These are phyloP conservation scores for Vigna radiata DNA, from an alignment of 306 rosid species.

Conservation along the genomic window DNA sequence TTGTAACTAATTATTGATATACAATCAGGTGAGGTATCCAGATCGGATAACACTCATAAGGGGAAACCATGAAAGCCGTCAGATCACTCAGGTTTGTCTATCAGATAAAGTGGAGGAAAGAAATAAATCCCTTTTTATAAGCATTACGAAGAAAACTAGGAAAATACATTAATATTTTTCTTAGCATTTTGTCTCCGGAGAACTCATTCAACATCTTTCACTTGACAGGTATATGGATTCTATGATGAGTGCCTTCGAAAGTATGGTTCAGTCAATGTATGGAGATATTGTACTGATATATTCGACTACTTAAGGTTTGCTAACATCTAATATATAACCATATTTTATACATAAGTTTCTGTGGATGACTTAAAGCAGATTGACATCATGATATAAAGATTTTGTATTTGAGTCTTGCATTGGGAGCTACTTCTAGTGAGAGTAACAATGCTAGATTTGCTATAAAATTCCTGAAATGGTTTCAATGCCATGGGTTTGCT, in stretches of 20 bases:
- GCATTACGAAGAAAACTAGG: not conserved
- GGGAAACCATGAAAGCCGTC: conserved; percentile 99
- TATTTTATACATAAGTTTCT: conserved; percentile 11
- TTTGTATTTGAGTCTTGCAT: conserved; percentile 25
- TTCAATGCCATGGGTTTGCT: conserved; percentile 7
- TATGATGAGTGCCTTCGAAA: conserved; percentile 99
- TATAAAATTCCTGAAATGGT: conserved; percentile 6
- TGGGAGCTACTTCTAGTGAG: not conserved
- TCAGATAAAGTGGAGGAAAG: conserved; percentile 28
- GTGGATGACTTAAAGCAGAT: conserved; percentile 19
- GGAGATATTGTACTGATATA: conserved; percentile 99
- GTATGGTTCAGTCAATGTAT: conserved; percentile 97
- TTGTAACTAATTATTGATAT: conserved; percentile 42
- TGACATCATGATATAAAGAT: conserved; percentile 22
- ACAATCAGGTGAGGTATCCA: conserved; percentile 93
- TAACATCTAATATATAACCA: conserved; percentile 35
- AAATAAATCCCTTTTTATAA: not conserved
- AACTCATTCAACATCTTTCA: conserved; percentile 51
- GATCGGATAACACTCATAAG: conserved; percentile 99
- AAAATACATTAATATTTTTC: conserved; percentile 20
- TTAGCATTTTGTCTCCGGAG: conserved; percentile 31
- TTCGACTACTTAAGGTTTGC: conserved; percentile 93
- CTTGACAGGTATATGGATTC: conserved; percentile 96
- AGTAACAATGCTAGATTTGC: conserved; percentile 18
- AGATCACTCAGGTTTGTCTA: conserved; percentile 91